phyloP scores from a whole-genome alignment of 1,284 basidiomycete genomes.

The Apiotrichum akiyoshidainum region DNA sequence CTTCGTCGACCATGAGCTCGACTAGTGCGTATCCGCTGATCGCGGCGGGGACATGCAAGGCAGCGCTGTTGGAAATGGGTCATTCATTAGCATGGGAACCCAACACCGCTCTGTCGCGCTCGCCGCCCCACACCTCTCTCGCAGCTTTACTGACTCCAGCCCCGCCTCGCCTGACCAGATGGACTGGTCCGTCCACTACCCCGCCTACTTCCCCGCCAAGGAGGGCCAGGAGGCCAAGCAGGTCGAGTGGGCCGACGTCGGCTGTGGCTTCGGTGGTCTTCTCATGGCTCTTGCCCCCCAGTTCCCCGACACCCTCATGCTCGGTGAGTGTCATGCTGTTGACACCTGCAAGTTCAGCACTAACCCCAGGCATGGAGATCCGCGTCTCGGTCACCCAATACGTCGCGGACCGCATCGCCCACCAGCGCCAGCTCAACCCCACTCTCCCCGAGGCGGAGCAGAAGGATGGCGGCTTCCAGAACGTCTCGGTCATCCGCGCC shows the following conservation, averaged over 20 bases:
- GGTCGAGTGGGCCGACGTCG: slow-evolving; percentile 95
- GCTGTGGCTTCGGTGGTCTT: slow-evolving; percentile 96
- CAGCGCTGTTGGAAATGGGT: neutral
- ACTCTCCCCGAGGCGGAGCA: slow-evolving; percentile 31
- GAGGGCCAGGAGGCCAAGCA: slow-evolving; percentile 34
- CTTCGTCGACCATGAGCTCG: slow-evolving; percentile 90
- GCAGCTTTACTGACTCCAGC: slow-evolving; percentile 34
- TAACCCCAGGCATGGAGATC: slow-evolving; percentile 82
- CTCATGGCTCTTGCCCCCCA: slow-evolving; percentile 84
- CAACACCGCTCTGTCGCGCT: neutral
- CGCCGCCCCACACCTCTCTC: neutral
- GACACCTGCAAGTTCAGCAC: too few relatives aligned
- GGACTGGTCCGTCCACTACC: slow-evolving; percentile 85
- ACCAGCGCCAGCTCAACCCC: slow-evolving; percentile 64
- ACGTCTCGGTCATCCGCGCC: slow-evolving; percentile 88
- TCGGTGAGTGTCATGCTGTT: slow-evolving; percentile 63
- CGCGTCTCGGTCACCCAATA: slow-evolving; percentile 95
- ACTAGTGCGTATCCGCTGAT: slow-evolving; percentile 57
- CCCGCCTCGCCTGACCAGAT: slow-evolving; percentile 74
- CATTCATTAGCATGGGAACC: neutral
- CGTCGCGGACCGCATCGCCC: slow-evolving; percentile 88
- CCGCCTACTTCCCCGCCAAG: slow-evolving; percentile 58
- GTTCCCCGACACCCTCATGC: slow-evolving; percentile 88
- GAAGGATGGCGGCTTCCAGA: slow-evolving; percentile 68
- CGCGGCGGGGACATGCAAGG: neutral